Conservation (phyloP, 2,329 filamentous ascomycete species). For the Nothomitra cinnamomea region DNA sequence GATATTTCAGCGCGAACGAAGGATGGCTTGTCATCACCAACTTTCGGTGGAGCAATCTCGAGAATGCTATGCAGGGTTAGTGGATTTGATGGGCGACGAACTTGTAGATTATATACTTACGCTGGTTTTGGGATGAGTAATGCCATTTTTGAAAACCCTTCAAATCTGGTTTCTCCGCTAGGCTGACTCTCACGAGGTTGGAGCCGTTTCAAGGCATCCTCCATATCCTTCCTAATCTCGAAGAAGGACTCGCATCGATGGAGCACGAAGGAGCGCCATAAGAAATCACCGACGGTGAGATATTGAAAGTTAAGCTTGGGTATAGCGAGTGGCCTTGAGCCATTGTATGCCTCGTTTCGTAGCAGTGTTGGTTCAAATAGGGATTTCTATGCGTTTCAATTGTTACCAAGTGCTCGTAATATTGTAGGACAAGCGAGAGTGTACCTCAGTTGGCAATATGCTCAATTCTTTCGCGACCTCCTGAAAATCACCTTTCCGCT, state of each 20-base stretch:
- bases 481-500: slow-evolving; percentile 67
- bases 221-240: slow-evolving; percentile 79
- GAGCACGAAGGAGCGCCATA: slow-evolving; percentile 86
- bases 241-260: slow-evolving; percentile 89
- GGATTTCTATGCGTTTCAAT: slow-evolving; percentile 17
- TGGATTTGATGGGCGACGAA: neutral
- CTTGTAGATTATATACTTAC: slow-evolving; percentile 16
- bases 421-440: neutral
- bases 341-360: slow-evolving; percentile 74
- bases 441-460: slow-evolving; percentile 67
- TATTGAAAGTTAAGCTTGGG: slow-evolving; percentile 95
- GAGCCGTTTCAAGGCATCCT: slow-evolving; percentile 62
- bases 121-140: slow-evolving; percentile 71
- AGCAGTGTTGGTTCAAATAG: slow-evolving; percentile 67
- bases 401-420: neutral
- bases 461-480: slow-evolving; percentile 54
- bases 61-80: slow-evolving; percentile 38
- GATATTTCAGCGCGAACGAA: slow-evolving; percentile 73
- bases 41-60: slow-evolving; percentile 65
- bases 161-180: slow-evolving; percentile 52
- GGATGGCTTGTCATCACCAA: slow-evolving; percentile 71
- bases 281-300: slow-evolving; percentile 80
- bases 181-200: slow-evolving; percentile 48
- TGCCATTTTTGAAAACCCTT: slow-evolving; percentile 83
- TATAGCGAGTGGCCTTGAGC: slow-evolving; percentile 70